Base-by-base conservation (phyloP, 768 basidiomycete species). In the Xerocomellus amylosporus region DNA sequence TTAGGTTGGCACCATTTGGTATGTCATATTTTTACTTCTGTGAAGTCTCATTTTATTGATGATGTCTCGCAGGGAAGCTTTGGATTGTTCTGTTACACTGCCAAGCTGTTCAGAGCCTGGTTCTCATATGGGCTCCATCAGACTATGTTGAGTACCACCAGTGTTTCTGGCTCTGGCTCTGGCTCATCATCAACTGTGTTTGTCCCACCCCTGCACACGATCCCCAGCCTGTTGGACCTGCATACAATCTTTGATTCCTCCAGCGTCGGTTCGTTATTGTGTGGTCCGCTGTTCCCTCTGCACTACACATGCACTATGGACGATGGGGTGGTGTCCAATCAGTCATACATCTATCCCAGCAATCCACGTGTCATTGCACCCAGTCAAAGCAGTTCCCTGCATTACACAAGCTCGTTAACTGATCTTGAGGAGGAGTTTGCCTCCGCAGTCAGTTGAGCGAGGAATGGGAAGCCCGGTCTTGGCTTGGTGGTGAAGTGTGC, bases 1-100 rank as follows among this genome's bases (percentile, higher is more conserved):
- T 69, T 97, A 94, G 94, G 92, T 95, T 13, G 89, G 89, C 64
- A 82, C 91, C 5, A 81, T 97, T 51, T 93, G 90, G 94, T 93
- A 64, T 1, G 45, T 84, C 75, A 2, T 17, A 20, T 12, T 24
- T 36, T 44, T 31, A 15, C 13, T 22, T 36, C 20, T 28, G 8
- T 0, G 24, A 8, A 31, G 7, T 54, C 2, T 37, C 2, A 41
- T 44, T 22, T 43, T 53, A 15, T 46, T 57, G 17, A 58, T 20
- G 39, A 28, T 28, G 33, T 22, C 12, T 54, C 51, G 33, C 57
- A 94, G 91, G 90, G 90, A 92, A 58, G 85, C 86, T 0, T 77
- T 93, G 17, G 85, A 90, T 61, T 81, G 82, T 15, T 74, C 87
- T 67, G 59, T 83, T 63, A 62, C 81, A 61, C 63, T 84, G 64